phyloP scores from a whole-genome alignment of 805 yeast species.

The Alloascoidea africana region DNA sequence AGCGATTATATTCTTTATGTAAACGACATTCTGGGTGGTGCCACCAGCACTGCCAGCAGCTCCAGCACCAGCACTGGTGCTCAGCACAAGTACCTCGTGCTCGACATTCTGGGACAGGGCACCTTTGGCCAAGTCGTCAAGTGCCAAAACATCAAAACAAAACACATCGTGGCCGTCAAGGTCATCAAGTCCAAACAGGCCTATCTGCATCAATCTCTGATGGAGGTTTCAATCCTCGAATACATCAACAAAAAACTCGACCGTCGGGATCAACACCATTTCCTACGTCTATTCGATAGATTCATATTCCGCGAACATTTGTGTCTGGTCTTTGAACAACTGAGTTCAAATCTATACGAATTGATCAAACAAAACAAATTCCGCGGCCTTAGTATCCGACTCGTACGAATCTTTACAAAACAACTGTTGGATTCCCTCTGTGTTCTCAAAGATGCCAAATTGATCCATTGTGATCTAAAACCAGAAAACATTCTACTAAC shows the following conservation, averaged over 20 bases:
- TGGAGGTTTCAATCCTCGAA: slow-evolving; percentile 35
- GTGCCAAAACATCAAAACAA: slow-evolving; percentile 68
- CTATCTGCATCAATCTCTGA: slow-evolving; percentile 77
- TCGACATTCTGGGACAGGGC: slow-evolving; percentile 90
- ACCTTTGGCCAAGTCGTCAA: slow-evolving; percentile 97
- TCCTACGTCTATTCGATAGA: slow-evolving; percentile 69
- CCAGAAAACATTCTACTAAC: slow-evolving; percentile 87
- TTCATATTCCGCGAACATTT: slow-evolving; percentile 87
- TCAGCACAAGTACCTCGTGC: slow-evolving; percentile 55
- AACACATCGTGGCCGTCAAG: slow-evolving; percentile 86
- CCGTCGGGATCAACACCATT: slow-evolving; percentile 38
- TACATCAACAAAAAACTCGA: slow-evolving; percentile 5
- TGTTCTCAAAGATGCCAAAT: slow-evolving; percentile 64
- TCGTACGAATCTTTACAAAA: slow-evolving; percentile 62
- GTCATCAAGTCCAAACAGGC: slow-evolving; percentile 89
- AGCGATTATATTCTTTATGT: slow-evolving; percentile 88
- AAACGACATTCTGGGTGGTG: slow-evolving; percentile 80
- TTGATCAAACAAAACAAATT: slow-evolving; percentile 85
- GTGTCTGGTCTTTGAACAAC: slow-evolving; percentile 81
- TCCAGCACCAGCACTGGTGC: no score
- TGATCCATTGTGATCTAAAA: slow-evolving; percentile 92
- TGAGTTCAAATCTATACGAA: slow-evolving; percentile 82
- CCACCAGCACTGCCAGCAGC: slow-evolving; percentile 72
- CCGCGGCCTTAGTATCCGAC: slow-evolving; percentile 69
- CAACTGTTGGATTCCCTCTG: slow-evolving; percentile 75